Evolutionary conservation across 352 stramenopile species (phyloP).

Genomic region (Pythium coloratum): DNA sequence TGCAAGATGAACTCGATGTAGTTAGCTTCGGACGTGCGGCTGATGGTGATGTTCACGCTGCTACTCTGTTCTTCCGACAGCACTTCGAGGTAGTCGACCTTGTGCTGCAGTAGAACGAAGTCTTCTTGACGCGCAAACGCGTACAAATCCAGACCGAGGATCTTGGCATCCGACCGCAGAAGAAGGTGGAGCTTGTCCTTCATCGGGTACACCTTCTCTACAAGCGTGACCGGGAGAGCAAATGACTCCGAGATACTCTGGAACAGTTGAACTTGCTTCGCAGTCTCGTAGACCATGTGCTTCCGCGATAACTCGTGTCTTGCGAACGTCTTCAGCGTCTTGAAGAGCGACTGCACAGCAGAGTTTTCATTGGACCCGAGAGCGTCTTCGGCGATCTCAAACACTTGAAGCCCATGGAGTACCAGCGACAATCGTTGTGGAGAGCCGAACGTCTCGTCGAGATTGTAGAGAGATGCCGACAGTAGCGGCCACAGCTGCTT

Average conservation of each 20-base stretch:
- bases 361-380: slow-evolving; percentile 37
- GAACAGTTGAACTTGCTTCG: slow-evolving; percentile 48
- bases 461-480: slow-evolving; percentile 33
- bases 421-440: slow-evolving; percentile 69
- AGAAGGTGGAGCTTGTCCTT: slow-evolving; percentile 61
- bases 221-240: slow-evolving; percentile 36
- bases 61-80: slow-evolving; percentile 59
- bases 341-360: slow-evolving; percentile 36
- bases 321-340: slow-evolving; percentile 51
- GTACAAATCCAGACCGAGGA: slow-evolving; percentile 69
- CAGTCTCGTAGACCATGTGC: slow-evolving; percentile 36
- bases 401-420: slow-evolving; percentile 62
- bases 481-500: slow-evolving; percentile 58
- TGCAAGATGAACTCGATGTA: slow-evolving; percentile 74
- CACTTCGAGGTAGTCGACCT: slow-evolving; percentile 69
- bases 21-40: slow-evolving; percentile 52
- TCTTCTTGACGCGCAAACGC: slow-evolving; percentile 43
- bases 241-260: slow-evolving; percentile 49
- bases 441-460: slow-evolving; percentile 50
- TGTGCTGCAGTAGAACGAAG: slow-evolving; percentile 68
- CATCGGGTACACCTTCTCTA: slow-evolving; percentile 36
- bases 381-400: slow-evolving; percentile 51
- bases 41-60: slow-evolving; percentile 58
- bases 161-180: slow-evolving; percentile 68
- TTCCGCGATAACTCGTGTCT: slow-evolving; percentile 55